Percentiles rank a stretch among this genome's conserved stretches.
These are phyloP conservation scores for Phoma sp. DNA, from an alignment of 2,329 filamentous ascomycete genomes.

Conservation along the genomic window DNA sequence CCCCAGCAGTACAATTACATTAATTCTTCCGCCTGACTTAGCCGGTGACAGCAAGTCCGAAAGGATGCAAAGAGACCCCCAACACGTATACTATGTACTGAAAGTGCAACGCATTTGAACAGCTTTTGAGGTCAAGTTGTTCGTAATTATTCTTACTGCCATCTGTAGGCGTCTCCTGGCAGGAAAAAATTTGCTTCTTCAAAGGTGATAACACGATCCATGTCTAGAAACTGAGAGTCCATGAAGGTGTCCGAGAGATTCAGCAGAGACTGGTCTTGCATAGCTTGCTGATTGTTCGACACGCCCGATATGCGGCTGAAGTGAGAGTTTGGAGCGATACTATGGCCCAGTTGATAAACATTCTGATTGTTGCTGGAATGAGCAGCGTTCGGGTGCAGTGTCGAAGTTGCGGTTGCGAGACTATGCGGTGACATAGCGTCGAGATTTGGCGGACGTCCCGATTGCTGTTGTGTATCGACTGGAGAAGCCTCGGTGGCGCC, in stretches of 20 bases:
- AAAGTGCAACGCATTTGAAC: neutral
- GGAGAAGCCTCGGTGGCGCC: slow-evolving; percentile 9
- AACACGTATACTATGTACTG: neutral
- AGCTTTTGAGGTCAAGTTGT: neutral
- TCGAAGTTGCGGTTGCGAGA: neutral
- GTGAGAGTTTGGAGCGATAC: slow-evolving; percentile 1
- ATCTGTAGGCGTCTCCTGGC: slow-evolving; percentile 39
- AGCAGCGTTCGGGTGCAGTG: neutral
- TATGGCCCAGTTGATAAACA: slow-evolving; percentile 10
- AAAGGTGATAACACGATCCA: slow-evolving; percentile 47
- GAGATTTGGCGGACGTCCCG: neutral
- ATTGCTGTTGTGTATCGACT: slow-evolving; percentile 10
- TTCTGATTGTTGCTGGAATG: slow-evolving; percentile 6
- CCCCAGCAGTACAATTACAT: neutral
- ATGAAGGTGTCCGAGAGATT: slow-evolving; percentile 43
- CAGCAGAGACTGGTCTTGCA: slow-evolving; percentile 41
- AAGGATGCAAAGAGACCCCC: neutral
- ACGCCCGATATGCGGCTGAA: neutral
- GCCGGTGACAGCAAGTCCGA: neutral
- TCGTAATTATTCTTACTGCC: slow-evolving; percentile 23
- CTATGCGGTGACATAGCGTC: neutral
- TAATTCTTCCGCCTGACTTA: slow-evolving; percentile 9
- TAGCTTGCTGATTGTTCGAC: slow-evolving; percentile 20
- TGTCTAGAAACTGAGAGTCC: slow-evolving; percentile 42
- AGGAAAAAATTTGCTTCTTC: slow-evolving; percentile 46